Evolutionary conservation across 1,139 yeast species (phyloP).

Genomic region (Hansenula lynferdii): DNA sequence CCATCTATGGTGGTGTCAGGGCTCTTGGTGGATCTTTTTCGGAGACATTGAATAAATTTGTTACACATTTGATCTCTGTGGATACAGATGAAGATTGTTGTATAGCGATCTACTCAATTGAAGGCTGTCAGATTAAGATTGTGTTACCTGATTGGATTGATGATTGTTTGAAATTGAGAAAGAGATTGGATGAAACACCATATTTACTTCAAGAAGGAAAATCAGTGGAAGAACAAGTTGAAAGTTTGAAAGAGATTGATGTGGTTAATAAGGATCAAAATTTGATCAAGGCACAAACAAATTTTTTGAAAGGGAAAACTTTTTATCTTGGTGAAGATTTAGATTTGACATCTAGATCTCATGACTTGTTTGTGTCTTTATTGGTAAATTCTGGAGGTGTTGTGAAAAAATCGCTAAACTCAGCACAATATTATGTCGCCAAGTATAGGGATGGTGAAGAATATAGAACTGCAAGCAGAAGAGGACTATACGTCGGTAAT

Average conservation of each 20-base stretch:
- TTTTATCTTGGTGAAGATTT: conserved; percentile 27
- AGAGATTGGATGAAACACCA: conserved; percentile 45
- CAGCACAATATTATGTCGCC: conserved; percentile 62
- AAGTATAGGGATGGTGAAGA: conserved; percentile 55
- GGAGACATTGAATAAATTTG: conserved; percentile 58
- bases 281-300: conserved; percentile 3
- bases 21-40: conserved; percentile 74
- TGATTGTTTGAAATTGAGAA: conserved; percentile 55
- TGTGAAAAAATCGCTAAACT: conserved; percentile 27
- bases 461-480: conserved; percentile 33
- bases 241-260: conserved; percentile 23
- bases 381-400: conserved; percentile 36
- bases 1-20: conserved; percentile 58
- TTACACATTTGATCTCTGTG: conserved; percentile 72
- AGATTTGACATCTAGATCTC: conserved; percentile 26
- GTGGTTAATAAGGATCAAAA: conserved; percentile 12
- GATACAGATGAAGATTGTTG: conserved; percentile 46
- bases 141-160: conserved; percentile 78
- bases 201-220: conserved; percentile 35
- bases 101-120: conserved; percentile 33
- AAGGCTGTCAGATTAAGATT: conserved; percentile 44
- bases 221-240: conserved; percentile 9
- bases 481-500: conserved; percentile 51
- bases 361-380: conserved; percentile 27
- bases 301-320: conserved; percentile 18